Evolutionary conservation across 805 yeast species (phyloP).

Genomic region (Komagataella mondaviorum): DNA sequence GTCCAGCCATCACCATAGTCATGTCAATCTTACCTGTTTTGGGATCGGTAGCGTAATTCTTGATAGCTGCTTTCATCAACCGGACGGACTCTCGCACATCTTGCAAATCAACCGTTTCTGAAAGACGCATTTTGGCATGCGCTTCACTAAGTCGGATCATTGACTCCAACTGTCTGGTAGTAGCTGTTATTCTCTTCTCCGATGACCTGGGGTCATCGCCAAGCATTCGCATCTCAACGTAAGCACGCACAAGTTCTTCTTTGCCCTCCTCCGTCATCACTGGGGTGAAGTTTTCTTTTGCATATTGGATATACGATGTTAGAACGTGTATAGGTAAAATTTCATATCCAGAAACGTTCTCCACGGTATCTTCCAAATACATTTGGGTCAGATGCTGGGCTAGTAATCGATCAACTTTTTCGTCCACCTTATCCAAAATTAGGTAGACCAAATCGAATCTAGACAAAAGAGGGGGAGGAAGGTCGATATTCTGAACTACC

Average conservation of each 20-base stretch:
- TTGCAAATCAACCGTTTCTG: constrained; percentile 50
- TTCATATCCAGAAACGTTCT: constrained; percentile 52
- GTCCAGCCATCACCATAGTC: constrained; percentile 95
- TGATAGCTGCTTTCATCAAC: constrained; percentile 83
- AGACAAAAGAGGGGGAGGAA: constrained; percentile 92
- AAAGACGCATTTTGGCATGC: constrained; percentile 90
- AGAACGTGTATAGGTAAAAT: constrained; percentile 78
- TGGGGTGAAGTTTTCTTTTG: constrained; percentile 80
- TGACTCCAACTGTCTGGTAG: constrained; percentile 92
- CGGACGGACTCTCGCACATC: constrained; percentile 94
- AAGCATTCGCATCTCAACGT: constrained; percentile 85
- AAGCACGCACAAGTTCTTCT: constrained; percentile 70
- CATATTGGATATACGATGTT: constrained; percentile 84
- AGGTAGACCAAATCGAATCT: constrained; percentile 91
- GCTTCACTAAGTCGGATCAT: constrained; percentile 94
- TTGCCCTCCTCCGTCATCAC: constrained; percentile 69
- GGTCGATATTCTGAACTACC: constrained; percentile 87
- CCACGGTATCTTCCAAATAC: constrained; percentile 82
- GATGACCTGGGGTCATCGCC: constrained; percentile 85
- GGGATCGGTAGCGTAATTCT: constrained; percentile 98
- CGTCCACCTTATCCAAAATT: constrained; percentile 87
- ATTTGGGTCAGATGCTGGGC: constrained; percentile 85
- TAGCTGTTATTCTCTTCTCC: constrained; percentile 91
- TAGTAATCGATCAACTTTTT: constrained; percentile 65
- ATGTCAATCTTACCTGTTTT: constrained; percentile 92